Evolutionary conservation across 2,329 filamentous ascomycete species (phyloP).

Genomic region (Rhynchosporium agropyri): DNA sequence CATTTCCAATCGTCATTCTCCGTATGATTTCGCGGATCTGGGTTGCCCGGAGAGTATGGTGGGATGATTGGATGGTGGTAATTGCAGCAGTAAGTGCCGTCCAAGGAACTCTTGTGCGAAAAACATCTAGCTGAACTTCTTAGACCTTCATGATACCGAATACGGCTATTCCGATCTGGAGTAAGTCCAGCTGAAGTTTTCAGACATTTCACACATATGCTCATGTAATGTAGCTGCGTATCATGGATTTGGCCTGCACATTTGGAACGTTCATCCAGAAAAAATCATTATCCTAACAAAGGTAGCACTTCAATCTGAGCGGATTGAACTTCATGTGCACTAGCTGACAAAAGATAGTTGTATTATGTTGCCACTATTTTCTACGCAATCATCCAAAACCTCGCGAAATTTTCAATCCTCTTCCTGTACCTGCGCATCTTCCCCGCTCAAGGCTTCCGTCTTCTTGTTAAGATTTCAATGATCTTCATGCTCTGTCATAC

Average conservation of each 20-base stretch:
- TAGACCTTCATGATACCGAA: conserved; percentile 30
- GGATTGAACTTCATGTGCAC: not conserved
- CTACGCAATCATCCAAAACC: conserved; percentile 30
- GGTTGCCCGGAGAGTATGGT: conserved; percentile 27
- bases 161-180: conserved; percentile 25
- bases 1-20: conserved; percentile 26
- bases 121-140: not conserved
- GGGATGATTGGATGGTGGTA: conserved; percentile 30
- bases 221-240: not conserved
- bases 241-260: not conserved
- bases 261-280: too few species aligned
- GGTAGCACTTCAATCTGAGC: conserved; percentile 13
- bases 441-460: conserved; percentile 22
- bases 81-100: conserved; percentile 24
- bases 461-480: conserved; percentile 21
- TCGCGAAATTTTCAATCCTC: conserved; percentile 34
- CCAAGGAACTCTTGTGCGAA: not conserved
- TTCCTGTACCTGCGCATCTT: conserved; percentile 35
- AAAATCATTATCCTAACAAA: conserved; percentile 3
- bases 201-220: not conserved
- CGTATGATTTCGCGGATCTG: conserved; percentile 28
- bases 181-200: conserved; percentile 16
- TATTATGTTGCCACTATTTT: conserved; percentile 32
- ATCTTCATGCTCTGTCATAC: conserved; percentile 18
- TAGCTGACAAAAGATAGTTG: conserved; percentile 20